Percentiles rank a stretch among this genome's conserved stretches.
These are phyloP conservation scores for Rhizoctonia solani DNA, from an alignment of 1,284 basidiomycete genomes.

Conservation along the genomic window DNA sequence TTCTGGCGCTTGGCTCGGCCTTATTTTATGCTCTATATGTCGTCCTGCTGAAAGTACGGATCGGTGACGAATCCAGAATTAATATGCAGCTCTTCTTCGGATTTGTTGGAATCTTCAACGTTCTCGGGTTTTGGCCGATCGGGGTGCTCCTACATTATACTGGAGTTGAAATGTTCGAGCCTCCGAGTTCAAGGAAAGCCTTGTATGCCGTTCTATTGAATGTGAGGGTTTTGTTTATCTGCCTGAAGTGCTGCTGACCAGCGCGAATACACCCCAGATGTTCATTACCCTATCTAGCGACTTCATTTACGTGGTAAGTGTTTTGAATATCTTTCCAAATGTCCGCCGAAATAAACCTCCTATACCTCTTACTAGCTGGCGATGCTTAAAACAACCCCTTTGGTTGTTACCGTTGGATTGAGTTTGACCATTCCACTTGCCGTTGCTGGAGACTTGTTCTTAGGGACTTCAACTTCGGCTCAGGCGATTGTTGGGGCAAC, in stretches of 20 bases:
- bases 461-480: slow-evolving; percentile 58
- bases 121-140: slow-evolving; percentile 79
- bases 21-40: slow-evolving; percentile 92
- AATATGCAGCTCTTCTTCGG: slow-evolving; percentile 95
- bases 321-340: background rate
- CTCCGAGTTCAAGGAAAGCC: slow-evolving; percentile 65
- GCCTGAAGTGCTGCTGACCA: background rate
- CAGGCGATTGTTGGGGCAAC: slow-evolving; percentile 68
- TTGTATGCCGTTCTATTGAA: slow-evolving; percentile 76
- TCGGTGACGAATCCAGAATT: slow-evolving; percentile 81
- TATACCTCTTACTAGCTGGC: slow-evolving; percentile 54
- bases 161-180: slow-evolving; percentile 74
- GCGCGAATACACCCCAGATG: slow-evolving; percentile 59
- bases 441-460: slow-evolving; percentile 75
- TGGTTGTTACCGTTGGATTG: slow-evolving; percentile 91
- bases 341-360: no score
- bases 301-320: slow-evolving; percentile 70
- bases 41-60: slow-evolving; percentile 85
- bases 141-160: slow-evolving; percentile 79
- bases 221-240: slow-evolving; percentile 52
- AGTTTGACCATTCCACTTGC: slow-evolving; percentile 94
- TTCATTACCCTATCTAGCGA: slow-evolving; percentile 82
- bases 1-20: slow-evolving; percentile 79
- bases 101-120: slow-evolving; percentile 90
- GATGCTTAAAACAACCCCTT: slow-evolving; percentile 96